A percentile compares a stretch with the other conserved stretches of the same genome.
These are phyloP conservation scores for Gypsophila paniculata DNA, from an alignment of 179 eudicot genomes.

Conservation along the genomic window DNA sequence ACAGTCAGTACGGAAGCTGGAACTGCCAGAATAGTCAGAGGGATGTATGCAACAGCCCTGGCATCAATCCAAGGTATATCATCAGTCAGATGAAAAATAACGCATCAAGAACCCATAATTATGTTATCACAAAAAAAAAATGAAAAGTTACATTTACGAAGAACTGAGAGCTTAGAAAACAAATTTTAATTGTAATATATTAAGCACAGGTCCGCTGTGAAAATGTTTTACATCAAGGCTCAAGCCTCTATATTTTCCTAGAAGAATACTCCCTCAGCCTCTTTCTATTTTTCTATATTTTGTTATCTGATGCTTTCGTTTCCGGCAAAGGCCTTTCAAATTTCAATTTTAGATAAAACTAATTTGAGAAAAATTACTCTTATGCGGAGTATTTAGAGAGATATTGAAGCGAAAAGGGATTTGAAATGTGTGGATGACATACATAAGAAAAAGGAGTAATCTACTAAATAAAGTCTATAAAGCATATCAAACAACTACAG, in stretches of 20 bases:
- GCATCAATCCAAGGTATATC: slow-evolving; percentile 18
- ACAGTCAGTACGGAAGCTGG: slow-evolving; percentile 91
- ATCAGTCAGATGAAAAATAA: slow-evolving; percentile 10
- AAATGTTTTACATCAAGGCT: neutral
- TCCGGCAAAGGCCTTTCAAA: too few species aligned
- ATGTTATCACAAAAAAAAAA: neutral
- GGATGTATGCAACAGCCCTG: slow-evolving; percentile 88
- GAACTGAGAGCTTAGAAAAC: neutral
- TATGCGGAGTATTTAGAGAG: too few species aligned
- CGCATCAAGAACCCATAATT: neutral
- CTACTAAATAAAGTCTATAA: neutral
- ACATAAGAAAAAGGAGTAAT: too few species aligned
- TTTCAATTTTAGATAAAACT: too few species aligned
- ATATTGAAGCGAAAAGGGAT: too few species aligned
- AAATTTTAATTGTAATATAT: neutral
- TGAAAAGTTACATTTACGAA: neutral
- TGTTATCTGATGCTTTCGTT: too few species aligned
- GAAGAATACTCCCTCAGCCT: neutral
- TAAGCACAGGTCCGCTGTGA: neutral
- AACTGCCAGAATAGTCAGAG: slow-evolving; percentile 79
- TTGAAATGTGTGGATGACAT: too few species aligned
- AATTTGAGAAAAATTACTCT: too few species aligned
- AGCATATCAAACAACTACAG: neutral
- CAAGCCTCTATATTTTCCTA: slow-evolving; percentile 6
- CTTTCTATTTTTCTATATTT: too few species aligned